These are phyloP conservation scores for Atkinsonella hypoxylon DNA, from an alignment of 2,329 filamentous ascomycete genomes.

Conservation along the genomic window DNA sequence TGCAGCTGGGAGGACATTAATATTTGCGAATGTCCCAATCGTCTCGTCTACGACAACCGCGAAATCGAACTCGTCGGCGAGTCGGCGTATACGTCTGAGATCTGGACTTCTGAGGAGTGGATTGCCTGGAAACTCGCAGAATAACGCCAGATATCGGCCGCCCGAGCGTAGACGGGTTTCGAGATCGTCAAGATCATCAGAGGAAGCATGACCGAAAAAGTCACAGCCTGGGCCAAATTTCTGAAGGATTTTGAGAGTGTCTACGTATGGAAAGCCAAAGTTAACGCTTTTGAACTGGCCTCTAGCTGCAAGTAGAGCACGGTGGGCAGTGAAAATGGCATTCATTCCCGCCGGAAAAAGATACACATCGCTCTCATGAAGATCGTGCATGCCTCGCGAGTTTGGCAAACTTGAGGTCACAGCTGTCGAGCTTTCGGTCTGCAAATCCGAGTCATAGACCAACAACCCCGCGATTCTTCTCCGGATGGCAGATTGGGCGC, in stretches of 20 bases:
- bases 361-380: slow-evolving; percentile 79
- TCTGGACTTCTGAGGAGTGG: slow-evolving; percentile 79
- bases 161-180: slow-evolving; percentile 59
- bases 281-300: slow-evolving; percentile 65
- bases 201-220: slow-evolving; percentile 76
- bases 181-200: slow-evolving; percentile 71
- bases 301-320: slow-evolving; percentile 53
- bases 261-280: slow-evolving; percentile 96
- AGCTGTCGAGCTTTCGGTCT: slow-evolving; percentile 12
- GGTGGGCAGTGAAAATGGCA: slow-evolving; percentile 82
- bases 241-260: slow-evolving; percentile 86
- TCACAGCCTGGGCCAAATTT: slow-evolving; percentile 85
- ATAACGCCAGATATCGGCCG: slow-evolving; percentile 69
- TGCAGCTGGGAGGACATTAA: slow-evolving; percentile 79
- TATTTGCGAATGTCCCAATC: slow-evolving; percentile 90
- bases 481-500: slow-evolving; percentile 76
- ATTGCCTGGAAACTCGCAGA: slow-evolving; percentile 93
- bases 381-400: slow-evolving; percentile 45
- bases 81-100: slow-evolving; percentile 61
- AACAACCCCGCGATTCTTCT: slow-evolving; percentile 82
- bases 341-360: slow-evolving; percentile 89
- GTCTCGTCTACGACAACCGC: slow-evolving; percentile 91
- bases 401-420: slow-evolving; percentile 34
- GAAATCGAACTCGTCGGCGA: slow-evolving; percentile 80
- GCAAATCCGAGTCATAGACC: slow-evolving; percentile 52